These are phyloP conservation scores for Kickxella alabastrina DNA, from an alignment of 192 early-diverging fungal species.

Conservation along the genomic window DNA sequence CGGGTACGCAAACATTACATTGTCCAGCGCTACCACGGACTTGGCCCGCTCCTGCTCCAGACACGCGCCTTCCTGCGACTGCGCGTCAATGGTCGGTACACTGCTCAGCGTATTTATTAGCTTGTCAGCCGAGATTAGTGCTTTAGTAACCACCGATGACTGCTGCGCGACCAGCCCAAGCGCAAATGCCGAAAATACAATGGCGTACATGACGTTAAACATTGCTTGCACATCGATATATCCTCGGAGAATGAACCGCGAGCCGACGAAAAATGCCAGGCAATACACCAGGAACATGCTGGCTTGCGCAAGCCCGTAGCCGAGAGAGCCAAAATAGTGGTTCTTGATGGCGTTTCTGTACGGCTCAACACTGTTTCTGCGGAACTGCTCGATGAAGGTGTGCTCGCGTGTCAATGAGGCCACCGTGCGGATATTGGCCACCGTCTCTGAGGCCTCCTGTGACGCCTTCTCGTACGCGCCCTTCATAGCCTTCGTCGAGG, in stretches of 20 bases:
- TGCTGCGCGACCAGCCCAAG: constrained; percentile 66
- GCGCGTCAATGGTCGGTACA: constrained; percentile 57
- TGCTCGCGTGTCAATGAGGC: constrained; percentile 71
- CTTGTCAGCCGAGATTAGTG: constrained; percentile 69
- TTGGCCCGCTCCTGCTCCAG: constrained; percentile 20
- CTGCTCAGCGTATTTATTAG: constrained; percentile 73
- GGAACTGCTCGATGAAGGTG: constrained; percentile 65
- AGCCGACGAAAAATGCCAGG: constrained; percentile 71
- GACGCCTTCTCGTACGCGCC: constrained; percentile 73
- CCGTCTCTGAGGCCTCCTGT: constrained; percentile 81
- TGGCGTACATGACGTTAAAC: constrained; percentile 70
- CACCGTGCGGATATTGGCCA: constrained; percentile 83
- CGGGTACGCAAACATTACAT: constrained; percentile 63
- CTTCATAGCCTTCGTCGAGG: constrained; percentile 57
- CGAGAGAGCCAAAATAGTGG: constrained; percentile 63
- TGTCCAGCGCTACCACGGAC: constrained; percentile 19
- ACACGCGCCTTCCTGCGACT: constrained; percentile 41
- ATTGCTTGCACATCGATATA: constrained; percentile 50
- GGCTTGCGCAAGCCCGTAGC: constrained; percentile 71
- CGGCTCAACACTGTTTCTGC: constrained; percentile 58
- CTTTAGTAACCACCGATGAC: constrained; percentile 73
- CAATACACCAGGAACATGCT: constrained; percentile 72
- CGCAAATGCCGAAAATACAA: constrained; percentile 67
- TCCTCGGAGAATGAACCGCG: constrained; percentile 56
- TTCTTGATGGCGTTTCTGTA: constrained; percentile 64